Base-by-base conservation (phyloP, 1,284 basidiomycete species). In the Pyrrhoderma lamaoense region DNA sequence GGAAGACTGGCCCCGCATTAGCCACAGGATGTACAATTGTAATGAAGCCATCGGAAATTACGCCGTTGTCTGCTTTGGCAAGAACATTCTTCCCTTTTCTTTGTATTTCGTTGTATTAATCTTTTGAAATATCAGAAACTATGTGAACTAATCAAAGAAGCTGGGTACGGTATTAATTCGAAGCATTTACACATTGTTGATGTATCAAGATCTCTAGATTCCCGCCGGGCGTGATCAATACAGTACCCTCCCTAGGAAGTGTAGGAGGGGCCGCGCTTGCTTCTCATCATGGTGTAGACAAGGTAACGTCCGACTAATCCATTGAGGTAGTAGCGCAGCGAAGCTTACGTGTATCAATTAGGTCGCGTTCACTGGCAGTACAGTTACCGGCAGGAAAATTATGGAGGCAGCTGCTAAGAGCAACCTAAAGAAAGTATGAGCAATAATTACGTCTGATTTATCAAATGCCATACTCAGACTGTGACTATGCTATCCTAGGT, bases 181-280 rank as follows among this genome's bases (percentile, higher is more conserved):
- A 47, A 47, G 19, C 19, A n/a, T 23, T 35, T 35, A 19, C 22
- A 21, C 18, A 25, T 37, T 44, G 9, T 45, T 19, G 39, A 16
- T 27, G 2, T 14, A 9, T 19, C 13, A 27, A 58, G 22, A 56
- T 52, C 47, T 59, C 23, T 55, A 92, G 92, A 22, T 91, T 93
- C 66, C 94, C 94, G 2, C 80, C 90, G 8, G 93, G 94, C 54
- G 93, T 95, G n/a, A 65, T 97, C 60, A 96, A 96, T 70, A 87
- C 88, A 25, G 74, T 93, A 16, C 82, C 85, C 3, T 92, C 93
- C 31, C 76, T 88, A 52, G 95, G 95, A 19, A 63, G 73, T 46
- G 74, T 90, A 46, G 93, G 90, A 53, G 95, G 95, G 37, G 85
- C 89, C 21, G 89, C 91, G 25, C 76, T 95, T 56, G 70, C 89